A percentile compares a stretch with the other conserved stretches of the same genome.
Conservation (phyloP, 345 rosid species). For the Lepidium aucheri region DNA sequence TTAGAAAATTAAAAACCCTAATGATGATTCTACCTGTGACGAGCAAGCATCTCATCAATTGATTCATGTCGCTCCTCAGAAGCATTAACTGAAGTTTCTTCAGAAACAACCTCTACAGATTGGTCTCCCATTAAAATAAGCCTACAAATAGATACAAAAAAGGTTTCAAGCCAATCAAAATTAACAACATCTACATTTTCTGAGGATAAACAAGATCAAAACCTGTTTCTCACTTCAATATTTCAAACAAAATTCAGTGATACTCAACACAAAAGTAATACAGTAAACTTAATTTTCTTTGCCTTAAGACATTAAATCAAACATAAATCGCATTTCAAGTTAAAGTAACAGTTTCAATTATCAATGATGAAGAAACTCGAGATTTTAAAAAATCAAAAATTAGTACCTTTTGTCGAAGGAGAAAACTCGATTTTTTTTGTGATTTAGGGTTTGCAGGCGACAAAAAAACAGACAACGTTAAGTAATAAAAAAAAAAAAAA, state of each 20-base stretch:
- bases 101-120: conserved; percentile 15
- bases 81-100: conserved; percentile 14
- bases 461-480: not conserved
- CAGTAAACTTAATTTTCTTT: not conserved
- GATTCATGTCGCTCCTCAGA: conserved; percentile 19
- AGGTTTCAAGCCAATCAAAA: not conserved
- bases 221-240: not conserved
- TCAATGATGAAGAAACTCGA: not conserved
- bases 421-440: not conserved
- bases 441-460: conserved; percentile 20
- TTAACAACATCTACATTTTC: not conserved
- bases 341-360: not conserved
- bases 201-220: not conserved
- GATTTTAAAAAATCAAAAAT: not conserved
- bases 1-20: not conserved
- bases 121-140: conserved; percentile 31
- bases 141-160: not conserved
- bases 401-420: conserved; percentile 16
- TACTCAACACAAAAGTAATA: not conserved
- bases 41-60: conserved; percentile 29
- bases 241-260: not conserved
- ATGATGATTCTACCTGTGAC: conserved; percentile 25
- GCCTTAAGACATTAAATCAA: not conserved
- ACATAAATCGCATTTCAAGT: not conserved
- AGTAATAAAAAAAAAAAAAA: not conserved